Evolutionary conservation across 768 basidiomycete genomes (phyloP), one percentile per base, ranked within the genome.

Genomic region (Tulasnella sp.): DNA sequence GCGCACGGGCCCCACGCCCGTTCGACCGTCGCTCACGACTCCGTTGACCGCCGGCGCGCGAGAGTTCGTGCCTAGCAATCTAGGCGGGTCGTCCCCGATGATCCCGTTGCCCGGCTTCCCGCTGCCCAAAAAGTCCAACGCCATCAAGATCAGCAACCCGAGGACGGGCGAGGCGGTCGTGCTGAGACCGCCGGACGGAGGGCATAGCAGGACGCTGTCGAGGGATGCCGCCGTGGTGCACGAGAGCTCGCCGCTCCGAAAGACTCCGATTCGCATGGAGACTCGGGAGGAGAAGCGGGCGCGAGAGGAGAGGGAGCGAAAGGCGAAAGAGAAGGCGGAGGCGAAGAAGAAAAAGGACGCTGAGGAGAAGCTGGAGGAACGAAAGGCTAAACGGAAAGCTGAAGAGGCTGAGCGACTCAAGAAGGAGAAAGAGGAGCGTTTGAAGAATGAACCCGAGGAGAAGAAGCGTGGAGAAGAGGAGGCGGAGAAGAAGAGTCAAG

Each of bases 1-100:
- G 92, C 0, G 92, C 92, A 5, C 91, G 93, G 2, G 91, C 91
- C 34, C 89, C 92, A 2, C 93, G 93, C 7, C 93, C 92, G 1
- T 69, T 41, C 41, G 41, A 41, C 41, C 41, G 9, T 41, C 41
- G 41, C 41, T 41, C 82, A 46, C 37, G 37, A 77, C 48, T 11
- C 12, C 50, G 40, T 88, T 94, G 74, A 94, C 92, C 84, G 89
- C 90, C 3, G 88, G 88, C 83, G 93, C 94, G 3, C 89, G 85
- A 80, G 84, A 92, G 3, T 95, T 95, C 84, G 91, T 94, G 24
- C 93, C 94, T 8, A 84, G 86, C n/a, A n/a, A 20, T 12, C 6
- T 48, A 16, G 44, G 76, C 34, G 28, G 8, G 6, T 28, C 44
- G 28, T 48, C 44, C 2, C 37, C 42, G 2, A n/a, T 40, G 44